phyloP scores from a whole-genome alignment of 1,139 yeast species.

The Diutina sp. region DNA sequence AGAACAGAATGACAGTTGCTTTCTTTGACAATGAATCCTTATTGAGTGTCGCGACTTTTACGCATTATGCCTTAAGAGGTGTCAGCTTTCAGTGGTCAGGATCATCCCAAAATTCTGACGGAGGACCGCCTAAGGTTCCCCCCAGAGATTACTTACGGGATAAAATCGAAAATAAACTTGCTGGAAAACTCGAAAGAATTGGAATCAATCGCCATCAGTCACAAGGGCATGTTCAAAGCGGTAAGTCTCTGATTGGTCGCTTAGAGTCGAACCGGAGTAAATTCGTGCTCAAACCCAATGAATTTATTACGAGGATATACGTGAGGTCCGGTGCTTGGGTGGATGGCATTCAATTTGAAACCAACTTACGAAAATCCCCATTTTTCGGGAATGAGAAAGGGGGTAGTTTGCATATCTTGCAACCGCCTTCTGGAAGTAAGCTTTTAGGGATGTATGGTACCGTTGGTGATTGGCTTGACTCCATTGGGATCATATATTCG shows the following conservation, averaged over 20 bases:
- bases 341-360: conserved; percentile 68
- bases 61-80: conserved; percentile 77
- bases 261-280: conserved; percentile 40
- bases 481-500: conserved; percentile 51
- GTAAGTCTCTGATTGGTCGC: background rate
- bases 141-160: conserved; percentile 28
- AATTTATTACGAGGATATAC: conserved; percentile 43
- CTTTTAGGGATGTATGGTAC: conserved; percentile 63
- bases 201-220: background rate
- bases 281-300: conserved; percentile 41
- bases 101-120: background rate
- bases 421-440: conserved; percentile 44
- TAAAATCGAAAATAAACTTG: conserved; percentile 11
- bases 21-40: conserved; percentile 22
- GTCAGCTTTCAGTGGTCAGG: conserved; percentile 17
- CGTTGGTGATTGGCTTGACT: conserved; percentile 57
- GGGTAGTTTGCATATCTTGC: conserved; percentile 49
- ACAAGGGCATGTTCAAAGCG: background rate
- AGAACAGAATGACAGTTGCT: conserved; percentile 12
- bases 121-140: conserved; percentile 31
- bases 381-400: conserved; percentile 55
- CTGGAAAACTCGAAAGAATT: background rate
- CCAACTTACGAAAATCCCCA: conserved; percentile 28
- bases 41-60: conserved; percentile 42
- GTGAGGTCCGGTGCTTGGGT: conserved; percentile 80